Evolutionary conservation across 1,139 yeast species (phyloP), one percentile per base, ranked within the genome.

Genomic region (Pichia norvegensis): DNA sequence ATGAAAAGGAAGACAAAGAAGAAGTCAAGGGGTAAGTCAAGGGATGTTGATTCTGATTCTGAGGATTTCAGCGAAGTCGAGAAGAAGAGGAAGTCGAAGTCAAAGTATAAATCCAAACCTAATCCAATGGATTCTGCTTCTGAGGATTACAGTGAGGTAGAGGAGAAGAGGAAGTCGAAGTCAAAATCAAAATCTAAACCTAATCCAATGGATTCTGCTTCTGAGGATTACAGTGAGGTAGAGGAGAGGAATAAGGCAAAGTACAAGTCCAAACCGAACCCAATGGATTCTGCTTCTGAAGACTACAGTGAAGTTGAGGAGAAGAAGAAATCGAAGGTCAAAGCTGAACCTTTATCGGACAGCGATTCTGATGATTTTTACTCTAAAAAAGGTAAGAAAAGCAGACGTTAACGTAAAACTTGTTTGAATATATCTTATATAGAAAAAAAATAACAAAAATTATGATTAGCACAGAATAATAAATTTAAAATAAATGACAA

Each of bases 121-220:
- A 40, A 42, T 10, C 46, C 46, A 10, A 29, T 42, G 33, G 47
- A 44, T n/a, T 41, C 41, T 10, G 46, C 29, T 7, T 39, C 33
- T 20, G 46, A 45, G 36, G 42, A 41, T 5, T 38, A 9, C 17
- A 21, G 21, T 29, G 43, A 43, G 17, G n/a, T 39, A 33, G 45
- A 47, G 3, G 41, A 37, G 13, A 33, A 21, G 16, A 31, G 17
- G 22, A 36, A 36, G 35, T 38, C 13, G n/a, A 36, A 40, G 14
- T 16, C 20, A 8, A 41, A 37, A 10, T 37, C 40, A 2, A 44
- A 38, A 22, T 31, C 42, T 20, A 38, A 36, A 22, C 13, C 22
- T 9, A 47, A 42, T 23, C 45, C 45, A 19, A 27, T 42, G 29
- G 44, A 41, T 5, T 38, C 39, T n/a, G 47, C 29, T 3, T 44